Conservation (phyloP, 805 yeast genomes). For the Hyphopichia homilentoma region DNA sequence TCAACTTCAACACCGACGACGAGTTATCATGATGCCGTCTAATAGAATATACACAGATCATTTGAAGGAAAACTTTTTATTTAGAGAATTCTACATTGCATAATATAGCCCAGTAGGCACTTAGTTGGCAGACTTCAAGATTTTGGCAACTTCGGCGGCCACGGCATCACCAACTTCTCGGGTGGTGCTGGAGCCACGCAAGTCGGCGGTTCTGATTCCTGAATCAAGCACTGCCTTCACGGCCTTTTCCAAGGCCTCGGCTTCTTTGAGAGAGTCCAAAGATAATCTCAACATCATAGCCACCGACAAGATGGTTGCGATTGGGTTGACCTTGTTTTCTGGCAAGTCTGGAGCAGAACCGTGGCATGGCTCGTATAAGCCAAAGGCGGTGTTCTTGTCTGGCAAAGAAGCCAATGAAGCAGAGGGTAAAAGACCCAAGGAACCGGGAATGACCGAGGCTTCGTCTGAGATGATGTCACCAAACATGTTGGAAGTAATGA, state of each 20-base stretch:
- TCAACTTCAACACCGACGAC: constrained; percentile 7
- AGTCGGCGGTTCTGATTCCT: constrained; percentile 88
- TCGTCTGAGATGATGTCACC: constrained; percentile 98
- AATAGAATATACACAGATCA: too few species aligned
- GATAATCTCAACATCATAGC: constrained; percentile 97
- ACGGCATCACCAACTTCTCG: constrained; percentile 93
- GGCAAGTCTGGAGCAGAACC: constrained; percentile 97
- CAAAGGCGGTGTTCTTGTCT: constrained; percentile 90
- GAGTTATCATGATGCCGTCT: too few species aligned
- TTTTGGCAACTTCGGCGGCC: constrained; percentile 63
- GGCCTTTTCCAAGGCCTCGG: constrained; percentile 83
- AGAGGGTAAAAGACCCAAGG: constrained; percentile 91
- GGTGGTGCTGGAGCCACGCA: constrained; percentile 81
- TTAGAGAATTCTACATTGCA: too few species aligned
- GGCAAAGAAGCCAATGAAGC: constrained; percentile 97
- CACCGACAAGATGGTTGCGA: constrained; percentile 91
- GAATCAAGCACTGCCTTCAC: constrained; percentile 76
- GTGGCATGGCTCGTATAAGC: constrained; percentile 97
- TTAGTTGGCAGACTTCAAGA: constrained; percentile 39
- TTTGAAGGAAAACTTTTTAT: too few species aligned
- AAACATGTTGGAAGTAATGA: constrained; percentile 93
- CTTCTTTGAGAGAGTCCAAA: constrained; percentile 77
- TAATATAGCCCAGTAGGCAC: too few species aligned
- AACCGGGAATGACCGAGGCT: constrained; percentile 97
- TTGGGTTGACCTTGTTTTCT: constrained; percentile 84